Conservation (phyloP, 768 basidiomycete genomes). For the Suillus fuscotomentosus region DNA sequence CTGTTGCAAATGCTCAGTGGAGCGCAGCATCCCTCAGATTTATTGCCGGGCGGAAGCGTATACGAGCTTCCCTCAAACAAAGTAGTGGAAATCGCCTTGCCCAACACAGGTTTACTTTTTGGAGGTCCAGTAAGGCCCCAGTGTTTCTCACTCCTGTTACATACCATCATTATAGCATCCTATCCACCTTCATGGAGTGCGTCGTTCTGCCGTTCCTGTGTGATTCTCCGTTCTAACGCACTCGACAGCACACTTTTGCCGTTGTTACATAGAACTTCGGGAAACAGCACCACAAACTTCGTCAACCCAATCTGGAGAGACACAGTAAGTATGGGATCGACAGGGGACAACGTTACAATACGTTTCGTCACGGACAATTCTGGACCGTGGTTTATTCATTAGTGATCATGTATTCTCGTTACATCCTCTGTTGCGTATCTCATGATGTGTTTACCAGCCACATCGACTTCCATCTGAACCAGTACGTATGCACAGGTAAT, state of each 20-base stretch:
- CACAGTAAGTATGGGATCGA: constrained; percentile 30
- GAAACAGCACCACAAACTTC: constrained; percentile 32
- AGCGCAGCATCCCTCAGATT: constrained; percentile 40
- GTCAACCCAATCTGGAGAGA: constrained; percentile 37
- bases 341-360: constrained; percentile 47
- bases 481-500: constrained; percentile 13
- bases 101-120: constrained; percentile 32
- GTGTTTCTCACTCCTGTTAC: too few species aligned
- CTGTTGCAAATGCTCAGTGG: constrained; percentile 62
- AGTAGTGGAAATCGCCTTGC: constrained; percentile 48
- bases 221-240: neutral
- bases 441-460: constrained; percentile 20
- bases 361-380: constrained; percentile 67
- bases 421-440: neutral
- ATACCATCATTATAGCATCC: constrained; percentile 27
- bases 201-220: constrained; percentile 7
- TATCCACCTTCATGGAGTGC: constrained; percentile 40
- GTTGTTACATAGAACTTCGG: constrained; percentile 33
- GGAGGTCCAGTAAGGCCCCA: constrained; percentile 28
- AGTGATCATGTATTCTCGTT: constrained; percentile 14
- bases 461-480: constrained; percentile 29
- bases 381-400: constrained; percentile 58
- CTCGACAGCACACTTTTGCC: constrained; percentile 34
- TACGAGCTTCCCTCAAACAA: constrained; percentile 45
- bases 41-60: constrained; percentile 50